Percentiles rank a stretch among this genome's conserved stretches.
Evolutionary conservation across 2,329 filamentous ascomycete species (phyloP).

Genomic region (Fusarium chuoi): DNA sequence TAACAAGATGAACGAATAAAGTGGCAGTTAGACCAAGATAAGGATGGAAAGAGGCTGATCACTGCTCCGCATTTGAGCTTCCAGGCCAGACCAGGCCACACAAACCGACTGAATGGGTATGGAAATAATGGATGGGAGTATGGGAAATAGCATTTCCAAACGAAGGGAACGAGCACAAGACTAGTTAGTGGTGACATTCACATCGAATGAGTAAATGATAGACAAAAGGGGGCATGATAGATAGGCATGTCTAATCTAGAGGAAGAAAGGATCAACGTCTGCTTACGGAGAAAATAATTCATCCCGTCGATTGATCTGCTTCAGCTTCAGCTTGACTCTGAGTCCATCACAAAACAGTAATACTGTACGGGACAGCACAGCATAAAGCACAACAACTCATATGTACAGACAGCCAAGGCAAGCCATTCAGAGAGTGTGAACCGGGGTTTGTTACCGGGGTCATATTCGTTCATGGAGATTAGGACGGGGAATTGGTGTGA

Average conservation of each 20-base stretch:
- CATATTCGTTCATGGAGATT: slow-evolving; percentile 29
- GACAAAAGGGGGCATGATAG: slow-evolving; percentile 23
- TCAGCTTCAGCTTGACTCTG: slow-evolving; percentile 1
- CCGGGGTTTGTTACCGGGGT: slow-evolving; percentile 12
- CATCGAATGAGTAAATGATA: background rate
- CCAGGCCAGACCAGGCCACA: background rate
- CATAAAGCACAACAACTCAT: background rate
- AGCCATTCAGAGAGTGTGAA: slow-evolving; percentile 1
- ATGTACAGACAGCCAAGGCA: background rate
- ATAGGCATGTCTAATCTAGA: slow-evolving; percentile 19
- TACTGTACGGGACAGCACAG: background rate
- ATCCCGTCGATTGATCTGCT: background rate
- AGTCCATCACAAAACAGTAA: background rate
- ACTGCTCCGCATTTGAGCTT: slow-evolving; percentile 26
- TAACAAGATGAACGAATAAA: slow-evolving; percentile 9
- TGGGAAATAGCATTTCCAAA: slow-evolving; percentile 3
- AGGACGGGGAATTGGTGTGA: slow-evolving; percentile 35
- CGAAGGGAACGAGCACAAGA: slow-evolving; percentile 7
- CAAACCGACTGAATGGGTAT: slow-evolving; percentile 1
- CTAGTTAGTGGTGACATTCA: background rate
- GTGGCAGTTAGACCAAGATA: slow-evolving; percentile 15
- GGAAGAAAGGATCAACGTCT: slow-evolving; percentile 31
- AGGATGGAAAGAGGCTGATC: slow-evolving; percentile 1
- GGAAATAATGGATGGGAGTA: slow-evolving; percentile 14
- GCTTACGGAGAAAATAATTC: background rate